Percentiles rank a stretch among this genome's conserved stretches.
phyloP scores from a whole-genome alignment of 129 eudicot genomes.

The Escallonia rubra region DNA sequence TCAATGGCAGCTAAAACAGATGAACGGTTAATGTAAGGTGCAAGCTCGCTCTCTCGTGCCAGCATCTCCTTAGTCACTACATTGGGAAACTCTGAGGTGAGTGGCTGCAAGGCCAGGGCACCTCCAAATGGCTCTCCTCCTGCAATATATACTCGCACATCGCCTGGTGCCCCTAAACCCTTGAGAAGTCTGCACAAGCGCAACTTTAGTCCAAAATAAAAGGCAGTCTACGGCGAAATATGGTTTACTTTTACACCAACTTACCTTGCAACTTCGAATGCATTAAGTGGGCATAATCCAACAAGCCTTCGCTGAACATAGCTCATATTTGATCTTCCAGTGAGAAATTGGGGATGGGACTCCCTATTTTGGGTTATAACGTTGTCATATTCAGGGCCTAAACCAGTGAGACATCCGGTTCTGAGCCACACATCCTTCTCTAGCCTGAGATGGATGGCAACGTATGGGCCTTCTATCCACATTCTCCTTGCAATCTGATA shows the following conservation, averaged over 20 bases:
- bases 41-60: constrained; percentile 48
- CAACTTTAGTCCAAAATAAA: no score
- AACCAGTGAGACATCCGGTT: constrained; percentile 57
- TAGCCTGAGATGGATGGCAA: constrained; percentile 51
- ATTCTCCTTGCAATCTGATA: constrained; percentile 55
- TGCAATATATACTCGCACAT: constrained; percentile 46
- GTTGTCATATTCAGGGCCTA: constrained; percentile 41
- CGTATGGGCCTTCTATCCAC: constrained; percentile 79
- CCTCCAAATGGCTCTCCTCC: constrained; percentile 65
- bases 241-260: not conserved
- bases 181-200: constrained; percentile 37
- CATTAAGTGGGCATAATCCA: constrained; percentile 51
- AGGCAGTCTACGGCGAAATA: no score
- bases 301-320: constrained; percentile 20
- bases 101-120: constrained; percentile 33
- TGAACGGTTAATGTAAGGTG: constrained; percentile 31
- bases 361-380: constrained; percentile 24
- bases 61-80: constrained; percentile 43
- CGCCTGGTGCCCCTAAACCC: constrained; percentile 50
- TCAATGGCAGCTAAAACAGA: constrained; percentile 59
- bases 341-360: constrained; percentile 36
- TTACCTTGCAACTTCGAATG: constrained; percentile 45
- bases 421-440: constrained; percentile 63
- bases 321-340: constrained; percentile 36
- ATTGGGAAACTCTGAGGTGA: constrained; percentile 36